Base-by-base conservation (phyloP, 1,139 yeast genomes). In the Geotrichum phurueaensis region DNA sequence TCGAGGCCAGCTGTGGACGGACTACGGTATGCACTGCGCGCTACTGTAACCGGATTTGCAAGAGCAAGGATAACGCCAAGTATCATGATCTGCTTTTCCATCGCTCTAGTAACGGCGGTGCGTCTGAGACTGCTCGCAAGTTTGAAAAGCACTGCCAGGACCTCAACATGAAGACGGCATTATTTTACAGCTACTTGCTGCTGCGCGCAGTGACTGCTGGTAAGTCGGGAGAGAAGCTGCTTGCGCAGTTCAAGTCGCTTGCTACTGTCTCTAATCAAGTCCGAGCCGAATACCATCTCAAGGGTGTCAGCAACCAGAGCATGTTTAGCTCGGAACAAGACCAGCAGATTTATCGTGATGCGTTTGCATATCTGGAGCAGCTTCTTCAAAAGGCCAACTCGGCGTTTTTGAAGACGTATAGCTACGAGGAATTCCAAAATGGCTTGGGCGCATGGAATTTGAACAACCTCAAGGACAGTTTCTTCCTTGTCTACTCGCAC, bases 401-500 rank as follows among this genome's bases (percentile, higher is more conserved):
- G 45, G 45, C 18, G 6, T 39, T 39, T 39, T 39, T n/a, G 18
- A 39, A 39, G 45, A 39, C n/a, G 15, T 39, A 12, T 6, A 39
- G 20, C n/a, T 39, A 39, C 45, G 20, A 39, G n/a, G 18, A 39
- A 39, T 39, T 13, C n/a, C 18, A 39, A n/a, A n/a, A 39, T 6
- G 45, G 45, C 2, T 6, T 39, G 18, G 45, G 45, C 15, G 45
- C 45, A n/a, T 39, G 45, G 45, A 39, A 39, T n/a, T n/a, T 39
- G 45, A 39, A 39, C n/a, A 39, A 39, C 6, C 45, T 39, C n/a
- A 39, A n/a, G 20, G 45, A 39, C 45, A 13, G 45, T n/a, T 39
- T 39, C n/a, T 39, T 39, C 6, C n/a, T 39, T 6, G 5, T 39
- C 45, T 39, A 39, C 45, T 39, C 45, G 18, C 89, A 87, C 68